Evolutionary conservation across 2,329 filamentous ascomycete species (phyloP).

Genomic region (Ambrosiella xylebori): DNA sequence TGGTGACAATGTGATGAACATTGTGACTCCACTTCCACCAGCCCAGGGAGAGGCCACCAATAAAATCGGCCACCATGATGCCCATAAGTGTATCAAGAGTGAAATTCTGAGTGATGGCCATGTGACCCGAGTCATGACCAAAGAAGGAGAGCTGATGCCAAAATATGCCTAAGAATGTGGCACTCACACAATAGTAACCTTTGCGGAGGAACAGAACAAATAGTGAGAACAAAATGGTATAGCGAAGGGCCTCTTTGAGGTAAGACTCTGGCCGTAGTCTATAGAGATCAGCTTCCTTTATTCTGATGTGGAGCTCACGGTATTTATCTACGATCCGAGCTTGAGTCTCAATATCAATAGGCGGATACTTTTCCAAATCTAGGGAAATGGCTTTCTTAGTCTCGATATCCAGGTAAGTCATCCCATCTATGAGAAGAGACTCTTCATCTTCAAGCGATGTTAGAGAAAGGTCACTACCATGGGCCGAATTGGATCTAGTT

Average conservation of each 20-base stretch:
- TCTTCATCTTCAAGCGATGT: constrained; percentile 25
- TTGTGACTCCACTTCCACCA: constrained; percentile 99
- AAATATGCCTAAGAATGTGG: constrained; percentile 58
- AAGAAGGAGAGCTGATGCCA: constrained; percentile 95
- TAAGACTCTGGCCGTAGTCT: constrained; percentile 73
- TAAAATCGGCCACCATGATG: constrained; percentile 75
- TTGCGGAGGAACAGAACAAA: constrained; percentile 43
- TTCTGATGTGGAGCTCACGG: constrained; percentile 52
- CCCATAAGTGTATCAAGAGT: constrained; percentile 69
- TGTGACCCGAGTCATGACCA: constrained; percentile 89
- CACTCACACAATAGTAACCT: constrained; percentile 53
- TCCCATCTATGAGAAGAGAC: constrained; percentile 29
- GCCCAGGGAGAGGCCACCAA: constrained; percentile 75
- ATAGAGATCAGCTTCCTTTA: constrained; percentile 62
- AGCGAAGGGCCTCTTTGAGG: constrained; percentile 55
- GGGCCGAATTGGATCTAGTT: neutral
- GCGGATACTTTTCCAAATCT: constrained; percentile 64
- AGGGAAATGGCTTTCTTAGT: constrained; percentile 59
- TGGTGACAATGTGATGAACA: constrained; percentile 91
- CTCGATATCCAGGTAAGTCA: constrained; percentile 52
- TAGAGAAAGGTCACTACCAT: constrained; percentile 2
- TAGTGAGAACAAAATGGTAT: constrained; percentile 42
- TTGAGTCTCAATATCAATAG: constrained; percentile 57
- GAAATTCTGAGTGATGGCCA: constrained; percentile 91
- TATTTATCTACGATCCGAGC: constrained; percentile 64